phyloP scores from a whole-genome alignment of 805 yeast genomes.

The Ogataea saltuana region DNA sequence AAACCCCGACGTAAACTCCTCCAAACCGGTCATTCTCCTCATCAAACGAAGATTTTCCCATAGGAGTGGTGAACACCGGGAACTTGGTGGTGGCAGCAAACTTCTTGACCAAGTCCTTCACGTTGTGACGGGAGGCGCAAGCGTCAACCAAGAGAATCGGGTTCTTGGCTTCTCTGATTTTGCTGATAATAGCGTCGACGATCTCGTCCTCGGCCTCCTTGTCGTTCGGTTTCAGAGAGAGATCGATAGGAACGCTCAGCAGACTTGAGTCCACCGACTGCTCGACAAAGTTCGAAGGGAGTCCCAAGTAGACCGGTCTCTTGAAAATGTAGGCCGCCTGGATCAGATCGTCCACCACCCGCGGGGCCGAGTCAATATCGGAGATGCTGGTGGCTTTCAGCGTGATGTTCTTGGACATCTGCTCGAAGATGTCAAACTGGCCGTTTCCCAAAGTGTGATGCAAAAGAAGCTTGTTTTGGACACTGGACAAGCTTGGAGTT shows the following conservation, averaged over 20 bases:
- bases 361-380: constrained; percentile 65
- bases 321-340: constrained; percentile 69
- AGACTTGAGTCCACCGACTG: constrained; percentile 54
- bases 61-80: constrained; percentile 85
- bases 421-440: constrained; percentile 74
- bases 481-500: constrained; percentile 75
- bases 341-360: constrained; percentile 71
- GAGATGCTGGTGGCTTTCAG: constrained; percentile 64
- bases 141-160: constrained; percentile 85
- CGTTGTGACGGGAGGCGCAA: constrained; percentile 78
- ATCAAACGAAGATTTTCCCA: constrained; percentile 82
- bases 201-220: constrained; percentile 64
- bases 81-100: constrained; percentile 69
- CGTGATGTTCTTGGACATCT: constrained; percentile 75
- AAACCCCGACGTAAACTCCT: constrained; percentile 84
- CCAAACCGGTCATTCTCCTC: constrained; percentile 74
- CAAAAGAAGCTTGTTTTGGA: constrained; percentile 67
- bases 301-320: constrained; percentile 80
- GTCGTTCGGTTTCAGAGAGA: constrained; percentile 58
- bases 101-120: constrained; percentile 59
- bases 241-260: constrained; percentile 65
- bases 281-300: constrained; percentile 81
- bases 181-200: constrained; percentile 48
- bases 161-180: constrained; percentile 59
- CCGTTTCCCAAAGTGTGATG: constrained; percentile 88